Percentiles rank a stretch among this genome's conserved stretches.
Evolutionary conservation across 371 early-diverging fungal genomes (phyloP).

Genomic region (Circinella minor): DNA sequence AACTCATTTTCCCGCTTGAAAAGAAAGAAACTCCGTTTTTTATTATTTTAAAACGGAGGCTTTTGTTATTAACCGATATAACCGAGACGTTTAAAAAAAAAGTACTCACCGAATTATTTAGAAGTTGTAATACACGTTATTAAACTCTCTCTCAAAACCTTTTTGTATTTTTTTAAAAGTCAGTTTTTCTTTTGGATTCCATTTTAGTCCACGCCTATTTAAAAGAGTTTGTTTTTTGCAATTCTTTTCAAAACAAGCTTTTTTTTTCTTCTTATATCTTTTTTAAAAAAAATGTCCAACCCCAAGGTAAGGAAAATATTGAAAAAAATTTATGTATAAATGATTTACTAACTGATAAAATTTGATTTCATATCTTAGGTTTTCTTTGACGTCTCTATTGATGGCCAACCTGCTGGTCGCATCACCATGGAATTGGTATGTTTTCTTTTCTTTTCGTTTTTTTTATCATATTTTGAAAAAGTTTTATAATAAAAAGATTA

Average conservation of each 20-base stretch:
- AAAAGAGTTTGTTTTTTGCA: conserved; percentile 10
- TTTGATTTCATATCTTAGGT: conserved; percentile 44
- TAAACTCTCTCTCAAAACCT: background rate
- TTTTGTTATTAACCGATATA: background rate
- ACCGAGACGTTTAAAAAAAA: background rate
- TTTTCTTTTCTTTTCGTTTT: conserved; percentile 22
- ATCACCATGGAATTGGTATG: conserved; percentile 29
- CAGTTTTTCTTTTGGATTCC: conserved; percentile 7
- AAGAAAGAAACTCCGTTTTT: conserved; percentile 1
- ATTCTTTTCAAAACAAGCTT: background rate
- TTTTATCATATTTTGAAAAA: conserved; percentile 16
- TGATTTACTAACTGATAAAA: no score
- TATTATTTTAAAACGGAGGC: background rate
- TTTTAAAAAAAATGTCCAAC: conserved; percentile 19
- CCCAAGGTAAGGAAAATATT: conserved; percentile 19
- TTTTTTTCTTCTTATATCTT: conserved; percentile 7
- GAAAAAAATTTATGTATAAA: no score
- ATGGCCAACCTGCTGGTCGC: conserved; percentile 54
- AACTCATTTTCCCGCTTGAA: background rate
- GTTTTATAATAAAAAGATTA: no score
- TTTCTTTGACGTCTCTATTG: conserved; percentile 65
- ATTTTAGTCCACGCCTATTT: conserved; percentile 11
- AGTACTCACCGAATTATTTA: background rate
- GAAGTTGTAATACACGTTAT: background rate
- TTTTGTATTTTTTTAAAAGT: no score